Evolutionary conservation across 192 early-diverging fungal genomes (phyloP), one percentile per base, ranked within the genome.

Genomic region (Coemansia sp.): DNA sequence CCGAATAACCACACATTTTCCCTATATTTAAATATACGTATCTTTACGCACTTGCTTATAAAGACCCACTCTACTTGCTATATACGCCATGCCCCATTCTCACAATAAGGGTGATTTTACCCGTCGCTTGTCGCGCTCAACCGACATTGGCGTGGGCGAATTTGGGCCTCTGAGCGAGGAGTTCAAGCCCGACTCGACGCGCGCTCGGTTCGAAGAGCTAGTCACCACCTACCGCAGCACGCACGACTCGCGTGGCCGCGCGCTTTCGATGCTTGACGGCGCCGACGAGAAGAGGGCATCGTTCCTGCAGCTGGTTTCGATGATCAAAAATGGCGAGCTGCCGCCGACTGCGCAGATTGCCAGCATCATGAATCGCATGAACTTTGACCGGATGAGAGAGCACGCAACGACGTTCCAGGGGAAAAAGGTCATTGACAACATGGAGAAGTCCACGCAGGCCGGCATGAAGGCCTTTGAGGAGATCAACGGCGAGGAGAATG

Each of bases 171-270:
- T 78, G 51, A 34, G 6, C 39, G 75, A 78, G 34, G 29, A 62
- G 14, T 78, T 60, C 55, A 78, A 78, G 63, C 60, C 67, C 19
- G 46, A 29, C 19, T 78, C 75, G 1, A 78, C 75, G 1, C 67
- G 75, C 1, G 75, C 75, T 18, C 75, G 70, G 29, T 78, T 78
- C 28, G 75, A 78, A 23, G 75, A 78, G 70, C 75, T 78, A 10
- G 70, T 58, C 57, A 58, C 34, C 36, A 72, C 69, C n/a, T 78
- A 78, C 53, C 69, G 75, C 62, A 65, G 27, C 35, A 52, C 70
- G 23, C 46, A 68, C 16, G 75, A 69, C 61, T 23, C 14, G 16
- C 55, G 58, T 14, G 75, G 75, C 42, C 58, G 39, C 13, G 60
- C 55, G 11, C 60, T 72, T 22, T 42, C 58, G 3, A 55, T 50